Evolutionary conservation across 257 asterid genomes (phyloP).

Genomic region (Nicotiana tomentosiformis): DNA sequence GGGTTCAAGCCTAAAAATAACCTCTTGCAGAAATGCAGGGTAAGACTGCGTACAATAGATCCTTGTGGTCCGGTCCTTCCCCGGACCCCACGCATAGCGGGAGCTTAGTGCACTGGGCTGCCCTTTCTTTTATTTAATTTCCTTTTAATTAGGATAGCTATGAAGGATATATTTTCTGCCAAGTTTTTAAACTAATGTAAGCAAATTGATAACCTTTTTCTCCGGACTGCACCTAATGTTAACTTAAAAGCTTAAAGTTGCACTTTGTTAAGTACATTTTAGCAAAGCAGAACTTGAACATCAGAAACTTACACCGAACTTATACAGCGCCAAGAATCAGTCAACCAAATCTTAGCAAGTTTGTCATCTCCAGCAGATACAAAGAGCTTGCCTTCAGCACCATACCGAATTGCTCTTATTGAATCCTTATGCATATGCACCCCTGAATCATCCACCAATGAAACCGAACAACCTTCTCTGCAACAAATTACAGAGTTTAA

Average conservation of each 20-base stretch:
- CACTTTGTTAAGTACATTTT: not conserved
- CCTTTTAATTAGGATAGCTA: too few species aligned
- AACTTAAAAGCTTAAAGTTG: too few species aligned
- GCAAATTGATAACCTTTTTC: too few species aligned
- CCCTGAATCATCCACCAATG: constrained; percentile 41
- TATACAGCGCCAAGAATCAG: constrained; percentile 70
- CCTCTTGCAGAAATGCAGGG: too few species aligned
- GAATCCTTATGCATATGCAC: constrained; percentile 59
- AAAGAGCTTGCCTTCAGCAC: constrained; percentile 63
- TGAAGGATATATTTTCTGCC: too few species aligned
- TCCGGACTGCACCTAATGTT: not conserved
- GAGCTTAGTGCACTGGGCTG: too few species aligned
- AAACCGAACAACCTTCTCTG: constrained; percentile 48
- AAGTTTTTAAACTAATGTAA: not conserved
- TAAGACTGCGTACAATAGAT: too few species aligned
- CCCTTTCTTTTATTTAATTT: too few species aligned
- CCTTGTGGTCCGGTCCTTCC: too few species aligned
- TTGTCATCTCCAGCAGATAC: constrained; percentile 95
- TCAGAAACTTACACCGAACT: constrained; percentile 55
- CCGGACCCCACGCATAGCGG: too few species aligned
- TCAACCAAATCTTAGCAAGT: constrained; percentile 75
- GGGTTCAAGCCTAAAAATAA: too few species aligned
- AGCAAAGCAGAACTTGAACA: not conserved
- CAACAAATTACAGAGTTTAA: constrained; percentile 8
- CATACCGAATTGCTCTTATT: constrained; percentile 67